phyloP scores from a whole-genome alignment of 306 rosid genomes.

The Lathyrus sativus region DNA sequence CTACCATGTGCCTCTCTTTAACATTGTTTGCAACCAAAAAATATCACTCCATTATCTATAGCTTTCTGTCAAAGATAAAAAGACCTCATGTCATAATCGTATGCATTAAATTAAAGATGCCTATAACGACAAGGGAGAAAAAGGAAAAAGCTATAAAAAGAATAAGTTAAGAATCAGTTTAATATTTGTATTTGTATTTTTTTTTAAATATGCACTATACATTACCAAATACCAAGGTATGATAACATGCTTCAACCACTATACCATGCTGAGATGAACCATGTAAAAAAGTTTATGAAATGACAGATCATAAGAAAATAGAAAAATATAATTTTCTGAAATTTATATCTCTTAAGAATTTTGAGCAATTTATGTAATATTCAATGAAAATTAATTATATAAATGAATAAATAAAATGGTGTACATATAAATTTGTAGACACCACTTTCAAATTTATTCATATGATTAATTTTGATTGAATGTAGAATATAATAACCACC shows the following conservation, averaged over 20 bases:
- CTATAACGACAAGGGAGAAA: constrained; percentile 10
- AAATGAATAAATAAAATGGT: too few relatives aligned
- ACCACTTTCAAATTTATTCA: too few relatives aligned
- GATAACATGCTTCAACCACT: neutral
- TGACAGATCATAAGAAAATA: too few relatives aligned
- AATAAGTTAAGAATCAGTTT: neutral
- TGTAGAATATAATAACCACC: too few relatives aligned
- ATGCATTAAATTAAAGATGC: constrained; percentile 38
- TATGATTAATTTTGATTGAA: too few relatives aligned
- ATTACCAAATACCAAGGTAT: neutral
- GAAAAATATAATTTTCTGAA: too few relatives aligned
- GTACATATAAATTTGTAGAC: too few relatives aligned
- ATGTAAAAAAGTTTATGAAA: neutral
- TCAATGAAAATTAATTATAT: too few relatives aligned
- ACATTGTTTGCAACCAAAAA: neutral
- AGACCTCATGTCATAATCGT: constrained; percentile 35
- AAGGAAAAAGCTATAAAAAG: neutral
- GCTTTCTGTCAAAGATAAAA: constrained; percentile 37
- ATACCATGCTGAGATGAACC: neutral
- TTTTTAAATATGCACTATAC: too few relatives aligned
- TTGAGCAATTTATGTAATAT: too few relatives aligned
- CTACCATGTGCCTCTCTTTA: constrained; percentile 46
- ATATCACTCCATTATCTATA: constrained; percentile 2
- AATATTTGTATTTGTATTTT: neutral
- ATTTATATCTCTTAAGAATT: too few relatives aligned